Evolutionary conservation across 495 filamentous ascomycete genomes (phyloP).

Genomic region (Margaritispora aquatica): DNA sequence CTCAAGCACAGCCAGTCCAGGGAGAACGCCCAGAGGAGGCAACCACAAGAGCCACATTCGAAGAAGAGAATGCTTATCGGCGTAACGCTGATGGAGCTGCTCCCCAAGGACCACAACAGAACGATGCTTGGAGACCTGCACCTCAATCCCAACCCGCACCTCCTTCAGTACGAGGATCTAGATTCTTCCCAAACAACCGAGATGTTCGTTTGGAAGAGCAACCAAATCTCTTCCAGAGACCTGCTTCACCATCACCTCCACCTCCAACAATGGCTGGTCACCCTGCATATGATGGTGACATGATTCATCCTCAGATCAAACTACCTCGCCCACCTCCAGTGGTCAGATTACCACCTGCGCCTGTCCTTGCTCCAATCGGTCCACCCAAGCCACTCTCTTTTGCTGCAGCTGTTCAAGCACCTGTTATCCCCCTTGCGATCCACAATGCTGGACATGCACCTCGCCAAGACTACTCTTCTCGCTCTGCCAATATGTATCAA

Average conservation of each 20-base stretch:
- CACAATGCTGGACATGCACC: slow-evolving; percentile 11
- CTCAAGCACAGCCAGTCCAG: neutral
- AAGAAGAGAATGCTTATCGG: slow-evolving; percentile 14
- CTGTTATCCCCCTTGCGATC: slow-evolving; percentile 22
- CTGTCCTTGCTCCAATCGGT: slow-evolving; percentile 30
- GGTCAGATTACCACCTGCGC: slow-evolving; percentile 62
- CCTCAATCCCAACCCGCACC: slow-evolving; percentile 9
- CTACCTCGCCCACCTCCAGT: slow-evolving; percentile 62
- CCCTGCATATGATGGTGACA: slow-evolving; percentile 64
- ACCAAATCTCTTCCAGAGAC: slow-evolving; percentile 13
- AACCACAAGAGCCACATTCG: slow-evolving; percentile 7
- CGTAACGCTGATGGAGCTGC: slow-evolving; percentile 5
- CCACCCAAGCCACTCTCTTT: slow-evolving; percentile 43
- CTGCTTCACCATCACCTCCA: slow-evolving; percentile 56
- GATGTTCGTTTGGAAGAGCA: slow-evolving; percentile 31
- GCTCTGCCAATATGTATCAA: slow-evolving; percentile 8
- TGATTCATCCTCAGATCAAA: slow-evolving; percentile 57
- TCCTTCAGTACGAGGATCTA: slow-evolving; percentile 39
- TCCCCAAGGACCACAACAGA: slow-evolving; percentile 41
- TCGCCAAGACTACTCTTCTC: slow-evolving; percentile 13
- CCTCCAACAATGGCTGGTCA: slow-evolving; percentile 67
- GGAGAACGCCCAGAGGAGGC: slow-evolving; percentile 9
- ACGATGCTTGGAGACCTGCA: slow-evolving; percentile 51
- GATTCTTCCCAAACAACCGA: slow-evolving; percentile 62
- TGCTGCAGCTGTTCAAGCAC: slow-evolving; percentile 47